These are phyloP conservation scores for Neoscytalidium dimidiatum DNA, from an alignment of 2,329 filamentous ascomycete species.

Conservation along the genomic window DNA sequence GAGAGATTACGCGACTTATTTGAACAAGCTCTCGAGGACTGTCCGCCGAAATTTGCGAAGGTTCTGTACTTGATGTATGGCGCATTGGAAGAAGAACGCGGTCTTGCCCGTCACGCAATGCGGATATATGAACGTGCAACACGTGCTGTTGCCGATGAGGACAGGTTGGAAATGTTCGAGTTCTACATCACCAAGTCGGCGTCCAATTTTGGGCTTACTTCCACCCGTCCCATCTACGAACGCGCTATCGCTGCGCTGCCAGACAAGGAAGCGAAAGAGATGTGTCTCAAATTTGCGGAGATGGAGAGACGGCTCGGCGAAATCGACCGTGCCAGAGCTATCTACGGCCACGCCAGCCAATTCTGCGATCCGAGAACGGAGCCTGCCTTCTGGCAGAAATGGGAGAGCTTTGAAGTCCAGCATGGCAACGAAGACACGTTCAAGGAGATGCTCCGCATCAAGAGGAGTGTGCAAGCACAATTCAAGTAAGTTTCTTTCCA, in stretches of 20 bases:
- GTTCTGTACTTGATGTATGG: constrained; percentile 98
- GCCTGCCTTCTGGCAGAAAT: constrained; percentile 90
- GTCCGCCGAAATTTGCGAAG: constrained; percentile 94
- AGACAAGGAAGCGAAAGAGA: constrained; percentile 88
- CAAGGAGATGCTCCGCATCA: constrained; percentile 98
- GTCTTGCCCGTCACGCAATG: constrained; percentile 94
- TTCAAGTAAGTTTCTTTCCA: constrained; percentile 69
- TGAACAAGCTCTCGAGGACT: constrained; percentile 93
- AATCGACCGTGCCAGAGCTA: constrained; percentile 91
- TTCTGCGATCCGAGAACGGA: constrained; percentile 95
- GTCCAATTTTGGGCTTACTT: constrained; percentile 95
- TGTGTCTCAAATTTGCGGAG: constrained; percentile 98
- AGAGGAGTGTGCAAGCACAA: constrained; percentile 93
- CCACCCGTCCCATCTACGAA: constrained; percentile 94
- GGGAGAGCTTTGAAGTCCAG: constrained; percentile 96
- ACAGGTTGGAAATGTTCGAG: constrained; percentile 96
- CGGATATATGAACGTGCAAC: constrained; percentile 98
- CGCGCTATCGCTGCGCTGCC: constrained; percentile 91
- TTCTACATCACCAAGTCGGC: constrained; percentile 99
- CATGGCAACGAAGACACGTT: constrained; percentile 99
- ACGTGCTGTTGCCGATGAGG: constrained; percentile 89
- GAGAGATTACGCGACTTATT: constrained; percentile 93
- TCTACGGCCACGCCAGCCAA: constrained; percentile 94
- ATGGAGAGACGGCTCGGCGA: constrained; percentile 92
- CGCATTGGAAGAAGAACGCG: constrained; percentile 92